Evolutionary conservation across 805 yeast genomes (phyloP), one percentile per base, ranked within the genome.

Genomic region (Starmerella floris): DNA sequence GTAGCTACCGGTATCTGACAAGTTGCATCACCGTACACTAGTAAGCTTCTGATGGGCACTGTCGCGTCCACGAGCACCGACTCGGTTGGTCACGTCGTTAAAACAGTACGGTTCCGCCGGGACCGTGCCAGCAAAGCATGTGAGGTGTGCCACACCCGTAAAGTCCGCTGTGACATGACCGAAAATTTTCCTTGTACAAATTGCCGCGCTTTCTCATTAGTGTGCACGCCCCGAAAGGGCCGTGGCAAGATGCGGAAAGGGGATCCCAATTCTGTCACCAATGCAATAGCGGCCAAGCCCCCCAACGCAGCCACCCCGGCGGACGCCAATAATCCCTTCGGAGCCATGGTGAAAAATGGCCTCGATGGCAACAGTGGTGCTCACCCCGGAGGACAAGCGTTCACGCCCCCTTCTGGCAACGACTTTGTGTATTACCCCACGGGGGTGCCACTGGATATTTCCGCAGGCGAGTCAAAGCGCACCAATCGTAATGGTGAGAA

Each of bases 91-190:
- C 35, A 35, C 28, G 37, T 37, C 11, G 30, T 37, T n/a, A 41
- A 40, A 13, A 41, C 45, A 19, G 44, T 51, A 33, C 46, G 54
- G 76, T 49, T 72, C 16, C 54, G 51, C 15, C 48, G 56, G 15
- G 52, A 80, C 37, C 63, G 87, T 40, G 80, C 84, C 0, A 64
- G 80, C 8, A 61, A 83, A 37, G 88, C 87, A 2, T 80, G 91
- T 56, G 70, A 73, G 32, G 79, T 80, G n/a, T 82, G 91, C 55
- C 76, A 83, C 42, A 70, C 78, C 6, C 65, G 91, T 28, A 81
- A 81, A 53, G 91, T 81, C n/a, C 70, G 85, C 28, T 81, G 93
- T 61, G 65, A 62, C 44, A 65, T 62, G 44, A 79, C 67, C 13
- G 57, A 59, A 27, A 70, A 64, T 42, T 65, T 66, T 54, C 81